Evolutionary conservation across 2,329 filamentous ascomycete species (phyloP), one percentile per base, ranked within the genome.

Genomic region (Falciphora oryzae): DNA sequence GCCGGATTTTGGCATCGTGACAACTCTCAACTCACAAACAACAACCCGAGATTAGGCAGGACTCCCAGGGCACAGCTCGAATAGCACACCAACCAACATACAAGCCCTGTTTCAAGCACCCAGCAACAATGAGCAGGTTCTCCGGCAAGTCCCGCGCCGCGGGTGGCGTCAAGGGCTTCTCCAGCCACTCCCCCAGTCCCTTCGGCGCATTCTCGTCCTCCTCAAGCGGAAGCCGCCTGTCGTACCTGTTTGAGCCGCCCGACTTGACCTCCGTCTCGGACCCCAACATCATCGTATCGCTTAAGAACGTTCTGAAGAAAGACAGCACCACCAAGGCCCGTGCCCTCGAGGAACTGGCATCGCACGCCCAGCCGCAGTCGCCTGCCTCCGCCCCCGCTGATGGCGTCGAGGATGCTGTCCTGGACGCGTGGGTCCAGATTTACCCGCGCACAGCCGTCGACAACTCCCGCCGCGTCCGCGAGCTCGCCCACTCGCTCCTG

Each of bases 371-470:
- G 68, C 75, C 77, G 16, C 83, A 80, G 75, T 82, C 76, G 57
- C 82, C 74, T 73, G 84, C 57, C 27, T 57, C 50, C n/a, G 35
- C 18, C 32, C 31, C 82, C 66, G 71, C 81, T 64, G 79, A 83
- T 69, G 85, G 83, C 31, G 79, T 90, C 25, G 93, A 97, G 72
- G 91, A 97, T 70, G 82, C 88, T 14, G 78, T 98, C n/a, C 77
- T 98, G 64, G 90, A 95, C 70, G 90, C 91, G 72, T 98, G 94
- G 94, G 91, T 91, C 68, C 89, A 90, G 80, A 78, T 96, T 65
- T 99, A 96, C 74, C 92, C 95, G 63, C 90, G 93, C 66, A 85
- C 89, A 50, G 95, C 94, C 25, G 96, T 98, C 77, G 94, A 98
- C 75, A 92, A 91, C 73, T 88, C 91, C 60, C 89, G 93, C 61